Evolutionary conservation across 345 rosid species (phyloP).

Genomic region (Lumnitzera littorea): DNA sequence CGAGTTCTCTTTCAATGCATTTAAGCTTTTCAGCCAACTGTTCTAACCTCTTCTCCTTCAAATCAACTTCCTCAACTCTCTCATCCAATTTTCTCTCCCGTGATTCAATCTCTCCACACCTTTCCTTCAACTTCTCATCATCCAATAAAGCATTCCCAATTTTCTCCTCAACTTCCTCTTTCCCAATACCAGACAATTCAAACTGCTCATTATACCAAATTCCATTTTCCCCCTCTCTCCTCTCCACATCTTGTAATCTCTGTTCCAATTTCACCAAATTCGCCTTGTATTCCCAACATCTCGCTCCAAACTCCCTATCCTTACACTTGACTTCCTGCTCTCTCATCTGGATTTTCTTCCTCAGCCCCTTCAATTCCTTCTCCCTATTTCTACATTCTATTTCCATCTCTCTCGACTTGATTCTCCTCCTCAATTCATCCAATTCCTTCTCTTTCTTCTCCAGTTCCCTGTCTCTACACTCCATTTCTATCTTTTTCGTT

Average conservation of each 20-base stretch:
- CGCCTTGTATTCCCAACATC: background rate
- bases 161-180: too few species aligned
- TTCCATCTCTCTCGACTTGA: too few species aligned
- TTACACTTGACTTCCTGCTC: conserved; percentile 14
- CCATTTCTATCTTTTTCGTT: background rate
- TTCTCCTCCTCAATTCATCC: too few species aligned
- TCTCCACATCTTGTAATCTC: too few species aligned
- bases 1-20: conserved; percentile 13
- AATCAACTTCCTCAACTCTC: conserved; percentile 7
- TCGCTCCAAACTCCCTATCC: too few species aligned
- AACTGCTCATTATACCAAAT: background rate
- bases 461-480: background rate
- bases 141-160: too few species aligned
- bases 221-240: background rate
- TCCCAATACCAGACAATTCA: too few species aligned
- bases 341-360: conserved; percentile 1
- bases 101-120: conserved; percentile 9
- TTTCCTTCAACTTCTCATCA: conserved; percentile 1
- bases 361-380: conserved; percentile 7
- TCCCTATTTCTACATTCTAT: too few species aligned
- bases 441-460: too few species aligned
- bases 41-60: conserved; percentile 18
- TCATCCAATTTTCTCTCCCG: conserved; percentile 15
- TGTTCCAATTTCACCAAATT: too few species aligned
- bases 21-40: conserved; percentile 10